A percentile compares a stretch with the other conserved stretches of the same genome.
Evolutionary conservation across 2,329 filamentous ascomycete genomes (phyloP).

Genomic region (Onygenales sp.): DNA sequence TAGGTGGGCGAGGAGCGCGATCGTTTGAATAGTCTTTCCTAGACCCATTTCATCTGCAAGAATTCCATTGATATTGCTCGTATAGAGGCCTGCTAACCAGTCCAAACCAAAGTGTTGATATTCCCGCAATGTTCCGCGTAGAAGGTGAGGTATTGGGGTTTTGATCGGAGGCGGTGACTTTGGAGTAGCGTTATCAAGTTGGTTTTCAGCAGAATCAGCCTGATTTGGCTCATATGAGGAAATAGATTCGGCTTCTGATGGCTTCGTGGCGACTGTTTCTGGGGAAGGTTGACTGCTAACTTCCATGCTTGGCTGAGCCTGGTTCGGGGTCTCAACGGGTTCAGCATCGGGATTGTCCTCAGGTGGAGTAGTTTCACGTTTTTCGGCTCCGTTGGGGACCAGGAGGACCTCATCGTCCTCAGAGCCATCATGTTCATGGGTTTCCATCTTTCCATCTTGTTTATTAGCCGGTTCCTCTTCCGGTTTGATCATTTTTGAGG

Average conservation of each 20-base stretch:
- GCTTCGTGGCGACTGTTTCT: conserved; percentile 33
- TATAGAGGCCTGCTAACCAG: conserved; percentile 89
- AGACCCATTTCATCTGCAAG: conserved; percentile 97
- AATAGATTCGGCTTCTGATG: conserved; percentile 36
- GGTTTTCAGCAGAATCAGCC: conserved; percentile 15
- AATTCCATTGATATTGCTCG: conserved; percentile 89
- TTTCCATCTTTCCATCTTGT: conserved; percentile 19
- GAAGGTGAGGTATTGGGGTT: conserved; percentile 68
- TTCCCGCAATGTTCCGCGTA: conserved; percentile 81
- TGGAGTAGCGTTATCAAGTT: conserved; percentile 23
- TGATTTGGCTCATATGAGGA: conserved; percentile 31
- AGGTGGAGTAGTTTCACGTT: conserved; percentile 16
- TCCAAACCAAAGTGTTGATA: conserved; percentile 97
- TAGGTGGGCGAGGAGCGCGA: conserved; percentile 82
- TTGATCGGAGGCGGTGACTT: conserved; percentile 38
- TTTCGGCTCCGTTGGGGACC: conserved; percentile 22
- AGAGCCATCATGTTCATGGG: conserved; percentile 16
- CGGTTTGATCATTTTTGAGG: conserved; percentile 28
- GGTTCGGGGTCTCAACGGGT: conserved; percentile 9
- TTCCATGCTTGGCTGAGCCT: conserved; percentile 21
- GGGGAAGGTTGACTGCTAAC: conserved; percentile 34
- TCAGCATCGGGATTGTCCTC: neutral
- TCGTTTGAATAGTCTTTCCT: conserved; percentile 97
- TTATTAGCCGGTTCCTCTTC: conserved; percentile 11
- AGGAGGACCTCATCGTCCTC: conserved; percentile 28